Evolutionary conservation across 352 stramenopile genomes (phyloP).

Genomic region (Globisporangium echinulatum): DNA sequence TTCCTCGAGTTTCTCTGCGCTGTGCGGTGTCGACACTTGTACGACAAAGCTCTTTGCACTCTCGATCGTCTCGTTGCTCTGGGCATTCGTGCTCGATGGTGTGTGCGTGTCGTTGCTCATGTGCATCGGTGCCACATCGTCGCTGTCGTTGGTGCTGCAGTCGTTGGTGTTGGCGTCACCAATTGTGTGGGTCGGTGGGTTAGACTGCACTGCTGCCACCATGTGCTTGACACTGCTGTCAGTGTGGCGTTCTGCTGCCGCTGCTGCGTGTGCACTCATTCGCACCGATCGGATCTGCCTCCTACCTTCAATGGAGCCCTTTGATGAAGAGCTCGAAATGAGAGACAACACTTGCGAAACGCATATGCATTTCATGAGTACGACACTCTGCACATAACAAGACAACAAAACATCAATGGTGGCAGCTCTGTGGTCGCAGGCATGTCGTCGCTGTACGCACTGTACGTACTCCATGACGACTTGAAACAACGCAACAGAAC

Average conservation of each 20-base stretch:
- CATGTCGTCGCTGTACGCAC: no score
- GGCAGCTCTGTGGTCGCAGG: no score
- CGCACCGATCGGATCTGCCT: neutral
- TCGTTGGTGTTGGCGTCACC: neutral
- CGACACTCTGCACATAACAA: no score
- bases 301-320: no score
- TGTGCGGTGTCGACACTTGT: slow-evolving; percentile 7
- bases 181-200: neutral
- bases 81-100: slow-evolving; percentile 1
- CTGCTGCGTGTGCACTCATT: no score
- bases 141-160: neutral
- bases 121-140: slow-evolving; percentile 9
- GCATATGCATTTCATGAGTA: no score
- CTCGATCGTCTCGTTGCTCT: neutral
- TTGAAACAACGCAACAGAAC: no score
- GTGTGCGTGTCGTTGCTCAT: slow-evolving; percentile 12
- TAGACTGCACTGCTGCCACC: neutral
- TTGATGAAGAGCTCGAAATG: no score
- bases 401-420: no score
- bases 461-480: no score
- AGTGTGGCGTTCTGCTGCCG: neutral
- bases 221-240: neutral
- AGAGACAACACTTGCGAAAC: no score
- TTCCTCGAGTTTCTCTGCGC: neutral
- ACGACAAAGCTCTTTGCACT: slow-evolving; percentile 13